These are phyloP conservation scores for Lactifluus volemus DNA, from an alignment of 768 basidiomycete species.

Conservation along the genomic window DNA sequence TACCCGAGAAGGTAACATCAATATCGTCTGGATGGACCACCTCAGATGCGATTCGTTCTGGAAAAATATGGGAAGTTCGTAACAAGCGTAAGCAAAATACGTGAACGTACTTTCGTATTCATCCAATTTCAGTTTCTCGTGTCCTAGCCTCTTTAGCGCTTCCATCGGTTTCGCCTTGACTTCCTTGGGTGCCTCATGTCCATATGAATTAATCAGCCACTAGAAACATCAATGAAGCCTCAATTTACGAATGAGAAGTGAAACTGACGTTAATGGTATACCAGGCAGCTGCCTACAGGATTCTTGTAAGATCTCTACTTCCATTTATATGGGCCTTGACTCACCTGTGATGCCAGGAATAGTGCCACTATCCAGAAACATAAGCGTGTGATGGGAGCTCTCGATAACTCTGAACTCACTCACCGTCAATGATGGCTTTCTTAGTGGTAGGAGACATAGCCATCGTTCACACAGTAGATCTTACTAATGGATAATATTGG, in stretches of 20 bases:
- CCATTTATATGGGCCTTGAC: slow-evolving; percentile 13
- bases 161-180: slow-evolving; percentile 63
- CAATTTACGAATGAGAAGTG: background rate
- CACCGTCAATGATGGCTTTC: slow-evolving; percentile 25
- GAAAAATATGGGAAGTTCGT: slow-evolving; percentile 2
- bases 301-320: background rate
- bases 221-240: slow-evolving; percentile 23
- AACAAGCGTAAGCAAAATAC: background rate
- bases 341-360: slow-evolving; percentile 43
- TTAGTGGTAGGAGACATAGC: slow-evolving; percentile 21
- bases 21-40: slow-evolving; percentile 92
- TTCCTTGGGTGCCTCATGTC: slow-evolving; percentile 43
- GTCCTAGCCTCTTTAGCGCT: slow-evolving; percentile 61
- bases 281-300: slow-evolving; percentile 61
- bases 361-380: slow-evolving; percentile 30
- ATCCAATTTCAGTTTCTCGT: slow-evolving; percentile 65
- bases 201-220: slow-evolving; percentile 58
- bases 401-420: background rate
- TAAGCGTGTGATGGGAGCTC: background rate
- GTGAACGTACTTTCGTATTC: slow-evolving; percentile 77
- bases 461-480: slow-evolving; percentile 6
- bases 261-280: slow-evolving; percentile 61
- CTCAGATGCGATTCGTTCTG: slow-evolving; percentile 83
- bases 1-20: slow-evolving; percentile 62
- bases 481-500: background rate